Evolutionary conservation across 1,284 basidiomycete genomes (phyloP).

Genomic region (Ganoderma sinense): DNA sequence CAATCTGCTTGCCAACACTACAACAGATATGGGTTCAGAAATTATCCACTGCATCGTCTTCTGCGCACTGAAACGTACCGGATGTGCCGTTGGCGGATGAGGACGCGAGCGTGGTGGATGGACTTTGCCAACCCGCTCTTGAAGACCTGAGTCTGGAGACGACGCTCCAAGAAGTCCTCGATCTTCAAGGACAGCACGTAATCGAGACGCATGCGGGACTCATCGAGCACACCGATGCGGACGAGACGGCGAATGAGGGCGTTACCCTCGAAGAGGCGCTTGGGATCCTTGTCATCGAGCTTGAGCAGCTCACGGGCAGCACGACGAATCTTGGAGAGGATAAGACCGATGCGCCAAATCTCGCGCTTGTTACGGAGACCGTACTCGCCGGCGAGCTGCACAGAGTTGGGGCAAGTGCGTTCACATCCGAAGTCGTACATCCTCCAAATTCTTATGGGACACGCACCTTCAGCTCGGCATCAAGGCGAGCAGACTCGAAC

Average conservation of each 20-base stretch:
- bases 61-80: conserved; percentile 64
- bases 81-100: conserved; percentile 97
- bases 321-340: conserved; percentile 99
- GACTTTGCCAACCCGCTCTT: conserved; percentile 98
- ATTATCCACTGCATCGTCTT: background rate
- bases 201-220: conserved; percentile 99
- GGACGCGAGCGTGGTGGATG: conserved; percentile 98
- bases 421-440: conserved; percentile 15
- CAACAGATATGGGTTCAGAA: background rate
- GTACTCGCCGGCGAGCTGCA: conserved; percentile 97
- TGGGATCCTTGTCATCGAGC: conserved; percentile 99
- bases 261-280: conserved; percentile 99
- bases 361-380: conserved; percentile 99
- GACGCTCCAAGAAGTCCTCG: conserved; percentile 99
- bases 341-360: conserved; percentile 99
- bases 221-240: conserved; percentile 99
- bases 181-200: conserved; percentile 99
- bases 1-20: conserved; percentile 98
- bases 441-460: background rate
- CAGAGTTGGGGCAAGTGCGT: background rate
- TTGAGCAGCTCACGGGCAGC: conserved; percentile 99
- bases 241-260: conserved; percentile 99
- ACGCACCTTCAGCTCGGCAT: conserved; percentile 96
- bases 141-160: conserved; percentile 99
- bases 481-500: conserved; percentile 98